These are phyloP conservation scores for Ogataea pilisensis DNA, from an alignment of 805 yeast genomes.

Conservation along the genomic window DNA sequence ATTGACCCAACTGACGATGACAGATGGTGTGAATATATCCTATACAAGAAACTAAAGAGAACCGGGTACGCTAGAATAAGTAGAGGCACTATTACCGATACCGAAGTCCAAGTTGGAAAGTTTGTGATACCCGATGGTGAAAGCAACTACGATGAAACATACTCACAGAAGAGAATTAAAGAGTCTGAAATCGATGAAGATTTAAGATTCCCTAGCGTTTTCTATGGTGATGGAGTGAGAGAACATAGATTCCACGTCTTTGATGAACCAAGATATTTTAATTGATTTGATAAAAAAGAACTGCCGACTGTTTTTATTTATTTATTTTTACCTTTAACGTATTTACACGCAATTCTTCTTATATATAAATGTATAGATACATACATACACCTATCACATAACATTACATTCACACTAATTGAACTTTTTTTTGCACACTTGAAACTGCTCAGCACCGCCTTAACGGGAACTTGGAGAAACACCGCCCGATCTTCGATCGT, in stretches of 20 bases:
- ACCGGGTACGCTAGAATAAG: constrained; percentile 92
- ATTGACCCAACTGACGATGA: constrained; percentile 93
- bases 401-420: too few relatives aligned
- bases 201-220: constrained; percentile 70
- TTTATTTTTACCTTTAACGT: too few relatives aligned
- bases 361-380: too few relatives aligned
- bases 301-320: too few relatives aligned
- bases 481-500: background rate
- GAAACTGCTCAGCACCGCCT: too few relatives aligned
- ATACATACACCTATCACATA: too few relatives aligned
- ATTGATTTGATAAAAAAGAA: background rate
- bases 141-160: constrained; percentile 19
- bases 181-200: constrained; percentile 56
- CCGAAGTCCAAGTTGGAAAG: constrained; percentile 94
- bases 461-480: too few relatives aligned
- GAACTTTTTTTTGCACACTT: too few relatives aligned
- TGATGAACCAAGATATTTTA: constrained; percentile 83
- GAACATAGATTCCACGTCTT: constrained; percentile 94
- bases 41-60: constrained; percentile 81
- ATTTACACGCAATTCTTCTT: too few relatives aligned
- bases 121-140: constrained; percentile 52
- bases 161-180: constrained; percentile 41
- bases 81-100: constrained; percentile 91
- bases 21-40: constrained; percentile 96
- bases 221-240: constrained; percentile 87